Conservation (phyloP, 192 early-diverging fungal species). For the Umbelopsis ramanniana region DNA sequence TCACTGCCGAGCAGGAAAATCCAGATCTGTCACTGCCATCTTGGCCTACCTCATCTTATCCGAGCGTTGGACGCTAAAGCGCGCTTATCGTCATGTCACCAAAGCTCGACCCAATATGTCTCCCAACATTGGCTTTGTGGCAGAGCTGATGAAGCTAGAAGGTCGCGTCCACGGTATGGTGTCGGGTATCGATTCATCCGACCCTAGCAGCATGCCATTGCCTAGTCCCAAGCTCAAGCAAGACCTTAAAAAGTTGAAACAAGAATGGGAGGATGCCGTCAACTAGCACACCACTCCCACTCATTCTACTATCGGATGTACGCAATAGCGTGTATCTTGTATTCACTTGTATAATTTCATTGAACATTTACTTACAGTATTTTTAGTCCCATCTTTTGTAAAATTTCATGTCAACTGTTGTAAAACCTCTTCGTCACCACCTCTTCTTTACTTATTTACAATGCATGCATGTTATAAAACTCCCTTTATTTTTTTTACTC, state of each 20-base stretch:
- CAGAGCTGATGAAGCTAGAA: constrained; percentile 71
- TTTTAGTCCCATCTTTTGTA: neutral
- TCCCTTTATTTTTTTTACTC: no score
- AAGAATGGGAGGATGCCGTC: constrained; percentile 11
- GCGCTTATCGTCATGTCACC: constrained; percentile 70
- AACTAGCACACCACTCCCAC: neutral
- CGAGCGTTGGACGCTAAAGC: constrained; percentile 63
- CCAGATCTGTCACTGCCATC: constrained; percentile 74
- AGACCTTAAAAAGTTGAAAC: constrained; percentile 7
- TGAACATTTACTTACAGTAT: neutral
- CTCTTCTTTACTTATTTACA: no score
- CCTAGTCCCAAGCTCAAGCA: constrained; percentile 15
- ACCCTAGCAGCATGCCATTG: constrained; percentile 8
- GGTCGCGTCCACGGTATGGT: constrained; percentile 53
- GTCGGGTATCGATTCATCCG: neutral
- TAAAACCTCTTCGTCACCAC: neutral
- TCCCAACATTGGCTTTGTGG: constrained; percentile 81
- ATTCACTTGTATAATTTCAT: constrained; percentile 5
- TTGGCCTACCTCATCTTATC: constrained; percentile 69
- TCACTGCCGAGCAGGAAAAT: constrained; percentile 80
- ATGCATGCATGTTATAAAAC: no score
- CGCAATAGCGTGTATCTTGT: neutral
- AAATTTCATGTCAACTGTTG: neutral
- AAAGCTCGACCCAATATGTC: constrained; percentile 65
- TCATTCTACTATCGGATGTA: neutral